Conservation (phyloP, 2,329 filamentous ascomycete genomes). For the Exophiala phaeomuriformis region DNA sequence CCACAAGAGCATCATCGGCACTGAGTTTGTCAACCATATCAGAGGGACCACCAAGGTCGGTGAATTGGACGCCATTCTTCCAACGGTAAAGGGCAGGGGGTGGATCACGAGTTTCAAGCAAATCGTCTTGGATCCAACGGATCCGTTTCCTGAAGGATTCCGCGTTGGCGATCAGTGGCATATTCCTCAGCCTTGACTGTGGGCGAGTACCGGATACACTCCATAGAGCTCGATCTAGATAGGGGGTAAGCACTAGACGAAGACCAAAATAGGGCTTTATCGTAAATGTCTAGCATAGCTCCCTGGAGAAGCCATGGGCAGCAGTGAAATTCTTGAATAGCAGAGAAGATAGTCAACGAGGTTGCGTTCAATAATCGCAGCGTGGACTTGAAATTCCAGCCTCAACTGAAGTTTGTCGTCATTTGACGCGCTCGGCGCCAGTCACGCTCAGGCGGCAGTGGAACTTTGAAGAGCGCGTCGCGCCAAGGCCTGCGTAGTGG, state of each 20-base stretch:
- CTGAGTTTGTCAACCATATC: constrained; percentile 39
- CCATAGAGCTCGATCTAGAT: background rate
- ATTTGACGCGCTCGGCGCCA: background rate
- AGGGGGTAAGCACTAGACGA: too few species aligned
- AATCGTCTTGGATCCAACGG: constrained; percentile 38
- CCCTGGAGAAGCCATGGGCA: too few species aligned
- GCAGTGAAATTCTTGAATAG: too few species aligned
- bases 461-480: background rate
- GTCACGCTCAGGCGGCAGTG: too few species aligned
- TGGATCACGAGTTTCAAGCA: constrained; percentile 44
- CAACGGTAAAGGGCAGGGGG: constrained; percentile 39
- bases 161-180: constrained; percentile 31
- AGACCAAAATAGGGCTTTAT: too few species aligned
- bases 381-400: background rate
- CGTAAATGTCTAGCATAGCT: too few species aligned
- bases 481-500: background rate
- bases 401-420: constrained; percentile 29
- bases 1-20: constrained; percentile 40
- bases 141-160: constrained; percentile 42
- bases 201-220: background rate
- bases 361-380: too few species aligned
- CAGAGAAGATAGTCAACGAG: too few species aligned
- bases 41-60: constrained; percentile 36
- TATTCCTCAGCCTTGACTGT: background rate
- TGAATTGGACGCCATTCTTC: constrained; percentile 35